Evolutionary conservation across 768 basidiomycete species (phyloP).

Genomic region (Termitomyces sp.): DNA sequence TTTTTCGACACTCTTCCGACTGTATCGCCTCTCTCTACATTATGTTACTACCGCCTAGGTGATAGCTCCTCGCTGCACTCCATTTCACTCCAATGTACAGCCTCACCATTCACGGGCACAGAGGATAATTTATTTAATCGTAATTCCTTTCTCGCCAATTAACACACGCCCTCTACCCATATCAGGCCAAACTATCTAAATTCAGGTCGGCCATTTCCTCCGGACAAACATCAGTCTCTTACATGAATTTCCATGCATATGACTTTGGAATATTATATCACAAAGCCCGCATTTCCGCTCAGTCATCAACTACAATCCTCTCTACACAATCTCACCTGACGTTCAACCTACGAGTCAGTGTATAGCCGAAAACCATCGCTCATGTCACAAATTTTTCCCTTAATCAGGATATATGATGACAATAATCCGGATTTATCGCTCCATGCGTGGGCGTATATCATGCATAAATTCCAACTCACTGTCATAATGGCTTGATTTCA

Average conservation of each 20-base stretch:
- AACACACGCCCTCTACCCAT: conserved; percentile 7
- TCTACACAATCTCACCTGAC: neutral
- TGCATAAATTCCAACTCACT: conserved; percentile 2
- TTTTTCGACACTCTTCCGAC: neutral
- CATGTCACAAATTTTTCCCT: conserved; percentile 4
- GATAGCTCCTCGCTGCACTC: neutral
- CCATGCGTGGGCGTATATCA: neutral
- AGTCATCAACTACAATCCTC: conserved; percentile 3
- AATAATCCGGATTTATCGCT: conserved; percentile 4
- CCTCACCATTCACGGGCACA: conserved; percentile 1
- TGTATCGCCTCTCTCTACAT: neutral
- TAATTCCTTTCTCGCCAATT: neutral
- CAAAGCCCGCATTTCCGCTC: conserved; percentile 2
- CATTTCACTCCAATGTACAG: neutral
- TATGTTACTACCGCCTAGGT: neutral
- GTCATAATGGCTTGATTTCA: conserved; percentile 5
- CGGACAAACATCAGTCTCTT: conserved; percentile 7
- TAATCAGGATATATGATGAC: conserved; percentile 2
- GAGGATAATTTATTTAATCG: neutral
- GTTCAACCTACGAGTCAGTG: neutral
- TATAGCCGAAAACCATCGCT: conserved; percentile 1
- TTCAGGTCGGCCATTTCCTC: conserved; percentile 3
- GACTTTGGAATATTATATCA: neutral
- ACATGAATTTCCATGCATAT: neutral
- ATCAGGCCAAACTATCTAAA: conserved; percentile 6